Evolutionary conservation across 345 rosid genomes (phyloP), one percentile per base, ranked within the genome.

Genomic region (Eucalyptus cloeziana): DNA sequence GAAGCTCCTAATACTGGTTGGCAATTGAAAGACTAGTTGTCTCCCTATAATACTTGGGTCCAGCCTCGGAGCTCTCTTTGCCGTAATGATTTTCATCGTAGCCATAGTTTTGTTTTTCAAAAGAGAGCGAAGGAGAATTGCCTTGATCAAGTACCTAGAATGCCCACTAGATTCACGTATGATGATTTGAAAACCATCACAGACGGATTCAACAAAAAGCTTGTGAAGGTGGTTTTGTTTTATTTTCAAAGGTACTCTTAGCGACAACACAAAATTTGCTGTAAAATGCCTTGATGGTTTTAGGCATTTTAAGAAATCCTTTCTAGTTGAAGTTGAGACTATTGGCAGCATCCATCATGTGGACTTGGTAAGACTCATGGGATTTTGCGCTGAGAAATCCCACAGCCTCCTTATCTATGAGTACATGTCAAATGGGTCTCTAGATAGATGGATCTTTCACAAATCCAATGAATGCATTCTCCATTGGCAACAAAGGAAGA

Each of bases 251-350:
- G 90, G 92, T 14, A 87, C 69, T 87, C 51, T 91, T 79, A 22
- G 12, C 13, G 40, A 89, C 79, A 89, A 90, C 3, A 88, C 85
- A 8, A 89, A 21, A 86, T 44, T 92, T 47, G 93, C 89, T 17
- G 89, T 92, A 69, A 92, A 92, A 80, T 37, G 87, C 2, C 91
- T 90, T 11, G 89, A 91, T 44, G 86, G 88, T 33, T 89, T 86
- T 7, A 76, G 88, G 30, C 71, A 88, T 62, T 76, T 90, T 24
- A 89, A 89, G 83, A 89, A 87, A 40, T 90, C 87, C 10, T 92
- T 92, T 86, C 67, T 91, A 52, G 92, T 89, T 2, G 92, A 92
- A 89, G 91, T 93, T 54, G 62, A 91, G 90, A 69, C 91, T 25
- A 90, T 90, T 21, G 83, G 92, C 9, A 87, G 87, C 89, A 88